Evolutionary conservation across 768 basidiomycete species (phyloP), one percentile per base, ranked within the genome.

Genomic region (Phylloporus rhodoxanthus): DNA sequence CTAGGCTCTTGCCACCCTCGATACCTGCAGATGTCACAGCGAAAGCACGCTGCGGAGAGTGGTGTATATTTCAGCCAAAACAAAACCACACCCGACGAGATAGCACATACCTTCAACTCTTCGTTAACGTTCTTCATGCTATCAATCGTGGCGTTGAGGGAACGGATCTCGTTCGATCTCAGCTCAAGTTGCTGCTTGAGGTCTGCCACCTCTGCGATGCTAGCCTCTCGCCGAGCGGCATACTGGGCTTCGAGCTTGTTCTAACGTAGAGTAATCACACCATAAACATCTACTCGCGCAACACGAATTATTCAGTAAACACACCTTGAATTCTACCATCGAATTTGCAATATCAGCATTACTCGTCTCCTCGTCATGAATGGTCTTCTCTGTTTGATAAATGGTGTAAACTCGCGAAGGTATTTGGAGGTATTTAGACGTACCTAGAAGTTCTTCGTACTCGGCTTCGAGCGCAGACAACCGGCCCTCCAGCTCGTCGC

Each of bases 21-120:
- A 95, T 92, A 43, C 96, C 95, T 51, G 93, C 92, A 51, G 95
- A 94, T 11, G 95, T 95, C 44, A 93, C 92, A 44, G 92, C 93
- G 59, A 96, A 93, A 25, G 97, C 94, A 26, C 95, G 92, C 94
- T 98, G 55, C 34, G 43, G 21, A 29, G 21, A 45, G 17, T 13
- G 19, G n/a, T 5, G 32, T 44, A 19, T 8, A 8, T 21, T 50
- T 38, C 29, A 25, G 44, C 44, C 30, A 13, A 23, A 51, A 42
- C 7, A 21, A 54, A 52, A 55, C 42, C 42, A 45, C 8, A 48
- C 38, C n/a, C 34, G 48, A 28, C 17, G 38, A 14, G 38, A n/a
- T n/a, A 36, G 8, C 15, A 56, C 72, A 55, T 59, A 96, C 95
- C 82, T 99, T 98, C 48, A 99, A 80, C 65, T 98, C 95, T 66